A percentile compares a stretch with the other conserved stretches of the same genome.
Conservation (phyloP, 257 asterid genomes). For the Eucommia ulmoides region DNA sequence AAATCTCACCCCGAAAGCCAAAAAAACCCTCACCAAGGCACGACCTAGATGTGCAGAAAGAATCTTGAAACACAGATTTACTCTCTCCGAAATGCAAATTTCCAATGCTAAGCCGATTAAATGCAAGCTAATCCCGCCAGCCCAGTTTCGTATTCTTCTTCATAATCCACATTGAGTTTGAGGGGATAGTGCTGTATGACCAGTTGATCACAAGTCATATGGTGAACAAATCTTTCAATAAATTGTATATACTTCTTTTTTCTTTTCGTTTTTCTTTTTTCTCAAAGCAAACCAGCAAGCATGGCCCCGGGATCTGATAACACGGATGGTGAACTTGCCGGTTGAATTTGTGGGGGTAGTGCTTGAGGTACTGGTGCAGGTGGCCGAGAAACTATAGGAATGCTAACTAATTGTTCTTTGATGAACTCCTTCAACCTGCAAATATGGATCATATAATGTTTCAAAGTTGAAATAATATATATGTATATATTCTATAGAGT, state of each 20-base stretch:
- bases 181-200: conserved; percentile 8
- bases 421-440: conserved; percentile 72
- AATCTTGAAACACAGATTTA: conserved; percentile 30
- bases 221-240: conserved; percentile 5
- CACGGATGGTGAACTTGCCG: conserved; percentile 34
- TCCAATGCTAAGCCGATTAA: conserved; percentile 13
- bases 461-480: not conserved
- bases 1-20: conserved; percentile 14
- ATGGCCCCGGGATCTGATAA: conserved; percentile 65
- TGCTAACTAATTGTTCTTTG: conserved; percentile 59
- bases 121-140: conserved; percentile 33
- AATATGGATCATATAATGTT: not conserved
- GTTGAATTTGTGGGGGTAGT: conserved; percentile 11
- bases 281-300: conserved; percentile 74
- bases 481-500: not conserved
- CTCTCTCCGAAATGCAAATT: conserved; percentile 18
- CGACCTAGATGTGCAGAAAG: conserved; percentile 39
- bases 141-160: conserved; percentile 26
- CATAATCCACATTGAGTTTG: conserved; percentile 12
- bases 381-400: conserved; percentile 42
- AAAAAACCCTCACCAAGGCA: conserved; percentile 21
- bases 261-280: too few relatives aligned
- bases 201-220: conserved; percentile 23
- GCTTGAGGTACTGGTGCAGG: conserved; percentile 30
- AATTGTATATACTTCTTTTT: conserved; percentile 1